phyloP scores from a whole-genome alignment of 2,329 filamentous ascomycete genomes.

The Pseudopyrenochaeta lycopersici region DNA sequence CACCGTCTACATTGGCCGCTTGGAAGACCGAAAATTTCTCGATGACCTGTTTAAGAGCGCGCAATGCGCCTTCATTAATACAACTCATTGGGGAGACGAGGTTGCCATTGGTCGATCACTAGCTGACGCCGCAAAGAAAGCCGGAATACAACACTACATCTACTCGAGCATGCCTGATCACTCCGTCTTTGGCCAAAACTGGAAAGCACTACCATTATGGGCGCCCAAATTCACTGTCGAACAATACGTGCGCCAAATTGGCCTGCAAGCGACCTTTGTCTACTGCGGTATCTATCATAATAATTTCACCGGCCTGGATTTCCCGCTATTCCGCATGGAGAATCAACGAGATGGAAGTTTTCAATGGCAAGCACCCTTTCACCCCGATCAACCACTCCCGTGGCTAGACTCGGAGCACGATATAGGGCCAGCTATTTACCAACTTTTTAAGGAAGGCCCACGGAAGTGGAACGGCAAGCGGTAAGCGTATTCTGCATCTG shows the following conservation, averaged over 20 bases:
- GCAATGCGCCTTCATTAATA: conserved; percentile 96
- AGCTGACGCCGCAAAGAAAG: conserved; percentile 86
- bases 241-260: conserved; percentile 84
- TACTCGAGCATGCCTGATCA: conserved; percentile 99
- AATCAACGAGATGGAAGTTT: conserved; percentile 85
- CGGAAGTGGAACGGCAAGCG: conserved; percentile 81
- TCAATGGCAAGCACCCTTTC: conserved; percentile 92
- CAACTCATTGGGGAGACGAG: conserved; percentile 96
- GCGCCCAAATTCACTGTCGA: conserved; percentile 91
- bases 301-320: conserved; percentile 93
- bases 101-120: conserved; percentile 86
- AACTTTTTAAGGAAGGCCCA: conserved; percentile 94
- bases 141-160: conserved; percentile 87
- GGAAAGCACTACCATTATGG: conserved; percentile 91
- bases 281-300: conserved; percentile 99
- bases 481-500: conserved; percentile 55
- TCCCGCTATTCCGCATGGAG: conserved; percentile 96
- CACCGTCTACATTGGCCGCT: conserved; percentile 71
- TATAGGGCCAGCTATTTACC: conserved; percentile 87
- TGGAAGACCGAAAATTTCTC: conserved; percentile 79
- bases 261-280: conserved; percentile 87
- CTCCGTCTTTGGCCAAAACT: conserved; percentile 75
- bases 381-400: conserved; percentile 85
- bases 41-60: conserved; percentile 81
- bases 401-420: conserved; percentile 98